Conservation (phyloP, 2,329 filamentous ascomycete species). For the Fusarium longipes region DNA sequence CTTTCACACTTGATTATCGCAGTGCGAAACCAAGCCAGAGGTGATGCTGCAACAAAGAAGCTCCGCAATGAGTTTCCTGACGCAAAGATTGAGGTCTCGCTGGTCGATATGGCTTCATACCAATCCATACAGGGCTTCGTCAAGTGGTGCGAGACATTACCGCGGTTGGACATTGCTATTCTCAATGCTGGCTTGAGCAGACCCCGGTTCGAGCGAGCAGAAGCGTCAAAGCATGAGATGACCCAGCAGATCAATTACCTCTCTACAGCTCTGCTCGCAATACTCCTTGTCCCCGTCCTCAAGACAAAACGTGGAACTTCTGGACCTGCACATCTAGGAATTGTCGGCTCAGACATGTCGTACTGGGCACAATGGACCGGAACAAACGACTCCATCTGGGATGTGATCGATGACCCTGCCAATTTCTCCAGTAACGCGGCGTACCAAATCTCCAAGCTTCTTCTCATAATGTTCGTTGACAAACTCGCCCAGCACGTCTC, state of each 20-base stretch:
- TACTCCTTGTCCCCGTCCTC: conserved; percentile 50
- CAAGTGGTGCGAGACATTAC: conserved; percentile 47
- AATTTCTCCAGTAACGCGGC: conserved; percentile 20
- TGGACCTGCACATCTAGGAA: conserved; percentile 41
- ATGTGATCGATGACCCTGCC: conserved; percentile 33
- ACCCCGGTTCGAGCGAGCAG: conserved; percentile 37
- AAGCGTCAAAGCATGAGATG: conserved; percentile 55
- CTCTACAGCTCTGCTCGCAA: conserved; percentile 50
- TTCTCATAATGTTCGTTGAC: conserved; percentile 52
- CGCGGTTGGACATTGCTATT: conserved; percentile 58
- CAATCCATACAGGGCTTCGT: conserved; percentile 58
- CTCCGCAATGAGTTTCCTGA: conserved; percentile 43
- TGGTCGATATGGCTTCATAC: conserved; percentile 61
- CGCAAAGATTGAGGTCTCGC: conserved; percentile 59
- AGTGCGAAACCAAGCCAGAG: conserved; percentile 57
- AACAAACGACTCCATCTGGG: conserved; percentile 41
- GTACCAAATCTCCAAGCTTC: conserved; percentile 47
- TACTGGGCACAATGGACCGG: conserved; percentile 44
- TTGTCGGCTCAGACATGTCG: conserved; percentile 49
- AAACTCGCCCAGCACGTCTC: conserved; percentile 54
- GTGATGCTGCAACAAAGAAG: conserved; percentile 53
- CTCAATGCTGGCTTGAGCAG: conserved; percentile 58
- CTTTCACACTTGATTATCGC: conserved; percentile 60
- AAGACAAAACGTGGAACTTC: conserved; percentile 40
- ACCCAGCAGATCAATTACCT: conserved; percentile 56